Conservation (phyloP, 139 green algal genomes). For the Choricystis sp. region DNA sequence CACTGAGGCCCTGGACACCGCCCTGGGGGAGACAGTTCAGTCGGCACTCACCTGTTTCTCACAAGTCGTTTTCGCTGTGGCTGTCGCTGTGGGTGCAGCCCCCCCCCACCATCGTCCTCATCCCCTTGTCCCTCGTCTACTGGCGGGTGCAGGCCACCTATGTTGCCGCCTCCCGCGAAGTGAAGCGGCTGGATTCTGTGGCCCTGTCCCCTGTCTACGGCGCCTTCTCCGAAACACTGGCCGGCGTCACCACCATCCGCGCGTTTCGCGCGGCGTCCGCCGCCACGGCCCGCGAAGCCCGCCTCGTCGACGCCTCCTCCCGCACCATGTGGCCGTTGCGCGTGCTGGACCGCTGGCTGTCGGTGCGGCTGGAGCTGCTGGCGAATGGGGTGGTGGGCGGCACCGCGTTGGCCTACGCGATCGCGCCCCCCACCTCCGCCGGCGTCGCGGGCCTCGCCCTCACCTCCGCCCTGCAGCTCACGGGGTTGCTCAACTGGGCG, state of each 20-base stretch:
- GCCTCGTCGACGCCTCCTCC: slow-evolving; percentile 48
- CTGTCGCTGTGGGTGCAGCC: slow-evolving; percentile 43
- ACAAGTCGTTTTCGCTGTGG: slow-evolving; percentile 10
- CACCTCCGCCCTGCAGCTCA: slow-evolving; percentile 70
- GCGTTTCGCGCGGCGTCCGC: slow-evolving; percentile 50
- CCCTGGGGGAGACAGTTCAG: slow-evolving; percentile 22
- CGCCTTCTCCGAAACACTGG: slow-evolving; percentile 26
- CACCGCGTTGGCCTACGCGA: slow-evolving; percentile 30
- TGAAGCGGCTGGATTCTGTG: slow-evolving; percentile 74
- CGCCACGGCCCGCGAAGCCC: slow-evolving; percentile 27
- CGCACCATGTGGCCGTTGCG: slow-evolving; percentile 49
- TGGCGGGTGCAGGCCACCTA: slow-evolving; percentile 47
- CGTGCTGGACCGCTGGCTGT: slow-evolving; percentile 82
- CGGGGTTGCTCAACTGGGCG: slow-evolving; percentile 66
- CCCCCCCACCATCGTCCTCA: slow-evolving; percentile 28
- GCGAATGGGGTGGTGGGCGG: slow-evolving; percentile 48
- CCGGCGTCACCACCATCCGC: slow-evolving; percentile 54
- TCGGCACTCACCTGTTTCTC: slow-evolving; percentile 33
- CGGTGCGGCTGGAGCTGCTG: slow-evolving; percentile 78
- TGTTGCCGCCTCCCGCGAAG: slow-evolving; percentile 50
- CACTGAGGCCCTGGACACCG: slow-evolving; percentile 53
- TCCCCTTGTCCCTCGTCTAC: slow-evolving; percentile 47
- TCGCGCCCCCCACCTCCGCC: slow-evolving; percentile 34
- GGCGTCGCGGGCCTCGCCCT: slow-evolving; percentile 79
- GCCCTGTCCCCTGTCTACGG: slow-evolving; percentile 68